Evolutionary conservation across 73 alveolate species (phyloP), one percentile per base, ranked within the genome.

Genomic region (Stentor coeruleus): DNA sequence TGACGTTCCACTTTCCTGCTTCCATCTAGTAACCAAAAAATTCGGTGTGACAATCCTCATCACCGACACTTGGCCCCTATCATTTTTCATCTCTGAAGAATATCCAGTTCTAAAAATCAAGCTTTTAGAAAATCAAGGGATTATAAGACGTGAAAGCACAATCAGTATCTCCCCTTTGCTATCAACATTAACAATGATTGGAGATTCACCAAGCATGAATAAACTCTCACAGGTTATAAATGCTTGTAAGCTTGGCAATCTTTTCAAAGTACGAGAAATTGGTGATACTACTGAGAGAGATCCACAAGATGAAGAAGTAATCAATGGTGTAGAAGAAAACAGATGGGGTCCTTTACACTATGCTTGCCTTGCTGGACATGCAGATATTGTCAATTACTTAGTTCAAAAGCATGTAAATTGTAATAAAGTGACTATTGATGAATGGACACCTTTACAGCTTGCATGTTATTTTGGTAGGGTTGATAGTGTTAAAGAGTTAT

Each of bases 401-500:
- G 39, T 66, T 66, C 26, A 40, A 1, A 0, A 31, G 33, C n/a
- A 40, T 14, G 42, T 66, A 15, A 66, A 66, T 66, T 66, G 79
- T 33, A 66, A 66, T 66, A 66, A 66, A 66, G 79, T 66, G 2
- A 66, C 79, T 2, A 66, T 66, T 66, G 79, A 66, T 66, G 79
- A 66, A 2, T 66, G 79, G 37, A 66, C 79, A 20, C 79, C 79
- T 66, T 40, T 66, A 66, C 79, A 66, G 33, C 79, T 66, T 66
- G n/a, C 40, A 28, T 26, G 79, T 31, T 66, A 66, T 33, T 31
- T 20, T 14, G 79, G 79, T 28, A 20, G 37, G n/a, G 39, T 40
- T 20, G 79, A 66, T 26, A 28, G 79, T 66, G 39, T 66, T 20
- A 66, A 31, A 33, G 39, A 26, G 2, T 40, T 66, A 28, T 31